Evolutionary conservation across 352 stramenopile species (phyloP), one percentile per base, ranked within the genome.

Genomic region (Phytophthora idaei): DNA sequence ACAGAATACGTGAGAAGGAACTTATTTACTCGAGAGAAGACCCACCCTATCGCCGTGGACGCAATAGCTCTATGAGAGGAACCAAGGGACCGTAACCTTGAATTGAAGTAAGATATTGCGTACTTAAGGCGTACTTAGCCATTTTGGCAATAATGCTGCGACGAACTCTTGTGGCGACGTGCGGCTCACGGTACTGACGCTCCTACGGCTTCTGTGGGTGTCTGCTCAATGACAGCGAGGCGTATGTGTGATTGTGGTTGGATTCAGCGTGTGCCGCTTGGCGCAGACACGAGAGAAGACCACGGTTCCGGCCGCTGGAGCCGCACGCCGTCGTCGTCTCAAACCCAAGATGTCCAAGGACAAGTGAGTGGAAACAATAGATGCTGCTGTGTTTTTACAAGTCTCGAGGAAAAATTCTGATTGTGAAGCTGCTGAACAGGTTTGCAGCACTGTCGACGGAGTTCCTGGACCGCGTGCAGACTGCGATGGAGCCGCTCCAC

Each of bases 391-490:
- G 15, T 36, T 10, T 11, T 44, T 3, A 28, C 34, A 6, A 39
- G 2, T 45, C 31, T 46, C 31, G 10, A 55, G 1, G n/a, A 10
- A 29, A 46, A 7, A 27, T 15, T 39, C 21, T 51, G 44, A 59
- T 28, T 45, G 17, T 62, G 12, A 52, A 10, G 4, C 3, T 51
- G 32, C 25, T 66, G 27, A 45, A 12, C 52, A 94, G 86, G 61
- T 94, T 94, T 47, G 45, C 60, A 1, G 65, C 61, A 28, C 57
- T 94, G 28, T 76, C 79, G 41, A 55, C 60, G 5, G 58, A 72
- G 45, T 94, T 91, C 63, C 73, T 94, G 25, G 84, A 92, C 36
- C 82, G 83, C 17, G 83, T 93, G 21, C 71, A 92, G 42, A 50
- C 27, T 34, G 86, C 86, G 1, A 65, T 94, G 37, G 67, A 67